phyloP scores from a whole-genome alignment of 352 stramenopile species.

The Blastocystis sp. region DNA sequence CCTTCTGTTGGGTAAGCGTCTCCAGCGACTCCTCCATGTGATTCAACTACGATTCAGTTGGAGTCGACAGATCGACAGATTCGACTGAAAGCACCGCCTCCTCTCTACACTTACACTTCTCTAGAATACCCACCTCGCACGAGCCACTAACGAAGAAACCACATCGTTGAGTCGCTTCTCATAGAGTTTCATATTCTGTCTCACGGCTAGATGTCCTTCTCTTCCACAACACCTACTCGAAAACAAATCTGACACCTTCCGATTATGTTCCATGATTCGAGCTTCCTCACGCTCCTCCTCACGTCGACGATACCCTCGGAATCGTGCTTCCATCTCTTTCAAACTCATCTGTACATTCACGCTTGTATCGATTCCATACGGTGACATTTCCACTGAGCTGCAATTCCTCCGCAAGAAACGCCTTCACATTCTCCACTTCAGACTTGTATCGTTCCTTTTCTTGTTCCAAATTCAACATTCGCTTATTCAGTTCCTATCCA shows the following conservation, averaged over 20 bases:
- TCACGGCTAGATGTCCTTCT: background rate
- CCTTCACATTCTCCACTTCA: background rate
- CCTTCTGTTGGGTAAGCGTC: background rate
- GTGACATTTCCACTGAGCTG: background rate
- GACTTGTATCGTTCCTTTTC: background rate
- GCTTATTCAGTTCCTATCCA: constrained; percentile 35
- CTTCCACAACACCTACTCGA: background rate
- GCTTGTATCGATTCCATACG: background rate
- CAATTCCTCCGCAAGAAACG: constrained; percentile 15
- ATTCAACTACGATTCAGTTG: background rate
- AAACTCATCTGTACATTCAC: background rate
- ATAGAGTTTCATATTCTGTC: constrained; percentile 31
- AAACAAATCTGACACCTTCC: constrained; percentile 37
- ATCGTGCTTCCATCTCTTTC: constrained; percentile 21
- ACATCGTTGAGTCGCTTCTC: constrained; percentile 19
- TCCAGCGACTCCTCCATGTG: background rate
- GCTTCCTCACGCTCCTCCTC: constrained; percentile 1
- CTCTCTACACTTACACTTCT: background rate
- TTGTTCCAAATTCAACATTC: background rate
- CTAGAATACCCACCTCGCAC: background rate
- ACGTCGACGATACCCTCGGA: constrained; percentile 16
- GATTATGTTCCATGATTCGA: constrained; percentile 11
- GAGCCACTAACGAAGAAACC: background rate
- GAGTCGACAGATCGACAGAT: background rate
- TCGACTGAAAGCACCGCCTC: background rate